Percentiles rank a stretch among this genome's conserved stretches.
Conservation (phyloP, 768 basidiomycete species). For the Lanmaoa rubissima region DNA sequence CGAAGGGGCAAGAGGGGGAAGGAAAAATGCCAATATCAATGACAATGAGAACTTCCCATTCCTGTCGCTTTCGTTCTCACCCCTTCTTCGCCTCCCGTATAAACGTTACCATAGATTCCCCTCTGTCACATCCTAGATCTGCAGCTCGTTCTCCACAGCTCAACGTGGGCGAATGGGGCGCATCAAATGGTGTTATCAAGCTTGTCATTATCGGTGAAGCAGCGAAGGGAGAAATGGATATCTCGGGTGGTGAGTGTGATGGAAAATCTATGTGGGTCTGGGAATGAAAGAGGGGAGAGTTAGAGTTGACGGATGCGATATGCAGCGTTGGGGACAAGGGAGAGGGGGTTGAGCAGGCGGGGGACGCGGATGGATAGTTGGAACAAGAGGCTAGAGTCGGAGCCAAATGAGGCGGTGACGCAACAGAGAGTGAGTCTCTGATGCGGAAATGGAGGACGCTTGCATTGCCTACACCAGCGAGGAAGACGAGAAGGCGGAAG, state of each 20-base stretch:
- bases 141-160: conserved; percentile 83
- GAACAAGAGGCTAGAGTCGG: conserved; percentile 20
- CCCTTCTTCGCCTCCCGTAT: conserved; percentile 9
- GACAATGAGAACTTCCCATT: not conserved
- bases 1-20: too few species aligned
- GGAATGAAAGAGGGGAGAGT: not conserved
- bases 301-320: not conserved
- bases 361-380: conserved; percentile 11
- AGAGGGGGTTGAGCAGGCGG: not conserved
- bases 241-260: conserved; percentile 21
- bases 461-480: conserved; percentile 17
- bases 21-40: not conserved
- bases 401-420: conserved; percentile 6
- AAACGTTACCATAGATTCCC: not conserved
- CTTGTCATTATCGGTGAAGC: conserved; percentile 59
- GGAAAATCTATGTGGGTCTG: conserved; percentile 4
- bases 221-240: conserved; percentile 32
- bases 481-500: conserved; percentile 39
- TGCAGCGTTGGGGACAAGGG: not conserved
- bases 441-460: conserved; percentile 7
- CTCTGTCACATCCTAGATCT: conserved; percentile 28
- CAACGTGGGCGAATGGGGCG: conserved; percentile 63
- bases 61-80: not conserved
- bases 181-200: conserved; percentile 65
- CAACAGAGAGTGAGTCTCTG: not conserved